These are phyloP conservation scores for Prunus mume DNA, from an alignment of 306 rosid genomes.

Conservation along the genomic window DNA sequence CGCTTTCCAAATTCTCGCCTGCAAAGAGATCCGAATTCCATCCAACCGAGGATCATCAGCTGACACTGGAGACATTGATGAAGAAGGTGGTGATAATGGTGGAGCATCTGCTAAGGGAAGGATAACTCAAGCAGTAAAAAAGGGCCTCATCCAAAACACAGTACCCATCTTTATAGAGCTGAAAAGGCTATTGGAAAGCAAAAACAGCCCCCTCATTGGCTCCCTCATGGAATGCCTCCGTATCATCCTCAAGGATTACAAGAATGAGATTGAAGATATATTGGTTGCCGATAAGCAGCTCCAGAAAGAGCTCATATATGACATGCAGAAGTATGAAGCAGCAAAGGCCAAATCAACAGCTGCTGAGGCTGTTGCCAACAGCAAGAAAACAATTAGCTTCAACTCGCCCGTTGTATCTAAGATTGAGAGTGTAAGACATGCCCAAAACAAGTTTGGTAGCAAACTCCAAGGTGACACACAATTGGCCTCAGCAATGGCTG, in stretches of 20 bases:
- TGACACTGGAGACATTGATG: conserved; percentile 71
- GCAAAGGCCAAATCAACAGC: conserved; percentile 64
- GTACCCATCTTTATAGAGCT: conserved; percentile 90
- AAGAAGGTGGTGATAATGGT: conserved; percentile 65
- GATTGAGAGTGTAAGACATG: conserved; percentile 25
- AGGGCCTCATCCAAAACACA: conserved; percentile 77
- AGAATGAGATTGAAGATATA: conserved; percentile 82
- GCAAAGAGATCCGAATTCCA: conserved; percentile 82
- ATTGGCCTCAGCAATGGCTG: conserved; percentile 80
- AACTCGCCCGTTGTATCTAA: conserved; percentile 37
- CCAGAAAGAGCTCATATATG: conserved; percentile 82
- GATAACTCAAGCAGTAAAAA: conserved; percentile 77
- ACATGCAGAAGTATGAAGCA: conserved; percentile 78
- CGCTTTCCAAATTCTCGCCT: conserved; percentile 68
- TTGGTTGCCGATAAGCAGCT: conserved; percentile 93
- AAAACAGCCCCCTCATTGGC: conserved; percentile 85
- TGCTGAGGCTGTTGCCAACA: conserved; percentile 49
- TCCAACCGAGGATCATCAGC: conserved; percentile 49
- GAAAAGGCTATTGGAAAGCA: conserved; percentile 76
- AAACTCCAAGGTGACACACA: conserved; percentile 34
- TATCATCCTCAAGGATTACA: conserved; percentile 84
- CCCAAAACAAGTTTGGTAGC: conserved; percentile 9
- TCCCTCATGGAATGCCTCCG: conserved; percentile 93
- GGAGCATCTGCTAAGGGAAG: conserved; percentile 62
- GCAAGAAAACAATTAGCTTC: conserved; percentile 35